These are phyloP conservation scores for Gossypium trilobum DNA, from an alignment of 441 rosid species.

Conservation along the genomic window DNA sequence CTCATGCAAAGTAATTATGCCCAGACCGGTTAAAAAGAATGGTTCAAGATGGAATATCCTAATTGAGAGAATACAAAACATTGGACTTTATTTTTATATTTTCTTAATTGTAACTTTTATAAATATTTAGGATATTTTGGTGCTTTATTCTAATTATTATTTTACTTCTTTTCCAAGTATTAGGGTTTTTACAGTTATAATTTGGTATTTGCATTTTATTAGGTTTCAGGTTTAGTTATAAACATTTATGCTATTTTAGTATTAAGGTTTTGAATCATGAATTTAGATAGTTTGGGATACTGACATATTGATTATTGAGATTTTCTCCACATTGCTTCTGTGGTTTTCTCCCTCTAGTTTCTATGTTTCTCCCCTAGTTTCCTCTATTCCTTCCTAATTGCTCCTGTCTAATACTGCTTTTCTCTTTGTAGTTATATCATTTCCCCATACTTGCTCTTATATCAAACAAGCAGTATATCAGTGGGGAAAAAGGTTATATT, in stretches of 20 bases:
- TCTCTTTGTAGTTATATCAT: neutral
- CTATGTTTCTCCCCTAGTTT: neutral
- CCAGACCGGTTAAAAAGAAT: neutral
- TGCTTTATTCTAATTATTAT: neutral
- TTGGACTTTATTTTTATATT: neutral
- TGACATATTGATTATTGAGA: neutral
- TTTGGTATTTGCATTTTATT: neutral
- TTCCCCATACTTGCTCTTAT: neutral
- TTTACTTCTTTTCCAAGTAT: neutral
- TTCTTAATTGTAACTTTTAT: neutral
- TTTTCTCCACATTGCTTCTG: neutral
- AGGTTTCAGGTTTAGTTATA: neutral
- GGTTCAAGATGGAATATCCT: neutral
- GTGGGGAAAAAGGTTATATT: neutral
- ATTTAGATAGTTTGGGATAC: neutral
- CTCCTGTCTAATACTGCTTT: neutral
- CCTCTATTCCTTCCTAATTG: neutral
- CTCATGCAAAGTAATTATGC: conserved; percentile 1
- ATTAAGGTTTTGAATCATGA: neutral
- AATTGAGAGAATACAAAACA: neutral
- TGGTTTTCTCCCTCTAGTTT: neutral
- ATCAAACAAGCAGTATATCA: neutral
- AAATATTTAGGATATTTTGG: neutral
- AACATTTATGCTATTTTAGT: neutral
- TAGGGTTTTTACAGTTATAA: neutral